A percentile compares a stretch with the other conserved stretches of the same genome.
Evolutionary conservation across 2,329 filamentous ascomycete species (phyloP).

Genomic region (Rhinocladiella similis): DNA sequence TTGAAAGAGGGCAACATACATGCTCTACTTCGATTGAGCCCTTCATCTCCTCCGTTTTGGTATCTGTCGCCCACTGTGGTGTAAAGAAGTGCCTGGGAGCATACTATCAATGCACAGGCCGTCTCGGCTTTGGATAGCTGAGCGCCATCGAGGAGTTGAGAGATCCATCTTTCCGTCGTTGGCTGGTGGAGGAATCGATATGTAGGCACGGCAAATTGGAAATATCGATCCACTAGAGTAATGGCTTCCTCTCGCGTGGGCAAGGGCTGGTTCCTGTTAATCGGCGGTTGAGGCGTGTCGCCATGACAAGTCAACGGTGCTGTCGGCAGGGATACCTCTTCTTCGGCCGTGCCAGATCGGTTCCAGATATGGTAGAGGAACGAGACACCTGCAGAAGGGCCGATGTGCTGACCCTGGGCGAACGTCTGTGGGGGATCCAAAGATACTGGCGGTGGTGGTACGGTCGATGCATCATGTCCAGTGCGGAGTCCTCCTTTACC

Average conservation of each 20-base stretch:
- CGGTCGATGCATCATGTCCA: too few species aligned
- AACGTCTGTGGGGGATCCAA: conserved; percentile 26
- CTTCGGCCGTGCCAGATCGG: conserved; percentile 29
- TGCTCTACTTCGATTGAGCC: conserved; percentile 15
- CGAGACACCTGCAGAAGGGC: conserved; percentile 48
- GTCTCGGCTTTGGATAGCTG: conserved; percentile 34
- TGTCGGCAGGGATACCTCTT: conserved; percentile 43
- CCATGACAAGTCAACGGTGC: conserved; percentile 33
- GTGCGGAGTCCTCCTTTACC: background rate
- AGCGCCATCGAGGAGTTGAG: conserved; percentile 31
- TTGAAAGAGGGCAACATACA: conserved; percentile 5
- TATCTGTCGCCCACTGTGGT: conserved; percentile 14
- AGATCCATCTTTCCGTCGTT: conserved; percentile 48
- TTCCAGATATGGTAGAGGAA: conserved; percentile 65
- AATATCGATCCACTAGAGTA: conserved; percentile 51
- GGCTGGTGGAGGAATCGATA: conserved; percentile 56
- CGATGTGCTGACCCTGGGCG: conserved; percentile 50
- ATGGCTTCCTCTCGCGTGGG: conserved; percentile 35
- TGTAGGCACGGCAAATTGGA: conserved; percentile 57
- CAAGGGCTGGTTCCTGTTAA: conserved; percentile 34
- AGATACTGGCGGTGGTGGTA: conserved; percentile 14
- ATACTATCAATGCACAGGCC: conserved; percentile 40
- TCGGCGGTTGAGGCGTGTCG: conserved; percentile 43
- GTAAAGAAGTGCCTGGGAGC: conserved; percentile 25
- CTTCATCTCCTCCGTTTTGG: conserved; percentile 17